Evolutionary conservation across 768 basidiomycete species (phyloP).

Genomic region (Mycena kentingensis): DNA sequence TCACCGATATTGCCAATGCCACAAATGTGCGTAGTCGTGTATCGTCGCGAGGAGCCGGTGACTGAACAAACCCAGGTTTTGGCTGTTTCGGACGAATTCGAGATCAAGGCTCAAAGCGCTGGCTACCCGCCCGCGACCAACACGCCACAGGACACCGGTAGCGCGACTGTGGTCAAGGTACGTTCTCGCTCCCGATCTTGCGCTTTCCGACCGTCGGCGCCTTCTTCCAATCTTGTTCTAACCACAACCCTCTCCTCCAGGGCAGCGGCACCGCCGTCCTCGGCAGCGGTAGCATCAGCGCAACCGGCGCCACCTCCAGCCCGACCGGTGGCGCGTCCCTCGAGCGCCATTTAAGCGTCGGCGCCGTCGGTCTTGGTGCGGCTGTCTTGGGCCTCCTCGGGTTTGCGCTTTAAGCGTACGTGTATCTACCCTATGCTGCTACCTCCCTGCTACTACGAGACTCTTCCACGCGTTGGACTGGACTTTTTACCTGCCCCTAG

Average conservation of each 20-base stretch:
- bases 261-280: neutral
- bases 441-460: neutral
- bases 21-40: conserved; percentile 5
- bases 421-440: neutral
- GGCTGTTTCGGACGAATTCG: conserved; percentile 18
- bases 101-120: conserved; percentile 12
- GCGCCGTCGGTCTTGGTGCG: neutral
- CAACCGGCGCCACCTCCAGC: neutral
- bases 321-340: neutral
- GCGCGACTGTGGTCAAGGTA: conserved; percentile 18
- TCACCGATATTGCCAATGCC: conserved; percentile 2
- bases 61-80: conserved; percentile 8
- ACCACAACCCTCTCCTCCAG: neutral
- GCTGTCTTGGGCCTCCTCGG: neutral
- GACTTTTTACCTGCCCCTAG: neutral
- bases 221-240: neutral
- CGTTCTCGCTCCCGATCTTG: neutral
- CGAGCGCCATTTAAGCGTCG: neutral
- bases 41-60: neutral
- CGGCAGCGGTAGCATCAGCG: neutral
- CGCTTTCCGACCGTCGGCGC: no score
- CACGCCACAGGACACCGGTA: conserved; percentile 8
- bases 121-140: conserved; percentile 15
- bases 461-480: no score
- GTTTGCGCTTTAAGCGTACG: neutral